Base-by-base conservation (phyloP, 2,329 filamentous ascomycete genomes). In the Anisogramma anomala region DNA sequence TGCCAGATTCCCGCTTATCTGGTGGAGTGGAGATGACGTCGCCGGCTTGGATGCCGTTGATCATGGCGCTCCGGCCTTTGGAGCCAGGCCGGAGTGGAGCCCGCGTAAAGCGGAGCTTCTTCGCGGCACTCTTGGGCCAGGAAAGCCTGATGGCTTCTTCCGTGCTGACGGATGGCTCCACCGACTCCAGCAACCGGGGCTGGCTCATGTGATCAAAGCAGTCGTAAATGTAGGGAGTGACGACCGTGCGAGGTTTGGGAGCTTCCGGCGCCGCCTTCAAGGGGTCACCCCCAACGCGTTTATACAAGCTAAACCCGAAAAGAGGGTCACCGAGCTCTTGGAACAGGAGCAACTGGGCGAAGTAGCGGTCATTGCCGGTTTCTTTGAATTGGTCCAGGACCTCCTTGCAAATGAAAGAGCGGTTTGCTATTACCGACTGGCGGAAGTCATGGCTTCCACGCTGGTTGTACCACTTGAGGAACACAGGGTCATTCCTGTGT, bases 221-320 rank as follows among this genome's bases (percentile, higher is more conserved):
- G 3, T 72, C 53, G 45, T 75, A 70, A 0, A 82, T 72, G 42
- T 81, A 84, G 0, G 79, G 74, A 0, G 85, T 89, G 0, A 88
- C 79, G 0, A 84, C 59, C 0, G 84, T 89, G 3, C 55, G 54
- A 0, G 55, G 46, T 4, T 55, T 10, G 4, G 14, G 2, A 18
- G 23, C 6, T 6, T 47, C 33, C 3, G 33, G 33, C 2, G 49
- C 26, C 13, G 18, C 22, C 19, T 4, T 30, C 14, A 3, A 6
- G 8, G 27, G 27, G 4, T 30, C 8, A 6, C 18, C 5, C 15
- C 26, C 25, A 17, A 41, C 14, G 8, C 26, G 33, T n/a, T 31
- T 38, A 22, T 38, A 47, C 15, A 46, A 32, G 6, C n/a, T 18
- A 6, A 44, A 44, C 3, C 35, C 23, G 1, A 68, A 54, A n/a